Percentiles rank a stretch among this genome's conserved stretches.
phyloP scores from a whole-genome alignment of 2,329 filamentous ascomycete species.

The Xylariaceae sp. region DNA sequence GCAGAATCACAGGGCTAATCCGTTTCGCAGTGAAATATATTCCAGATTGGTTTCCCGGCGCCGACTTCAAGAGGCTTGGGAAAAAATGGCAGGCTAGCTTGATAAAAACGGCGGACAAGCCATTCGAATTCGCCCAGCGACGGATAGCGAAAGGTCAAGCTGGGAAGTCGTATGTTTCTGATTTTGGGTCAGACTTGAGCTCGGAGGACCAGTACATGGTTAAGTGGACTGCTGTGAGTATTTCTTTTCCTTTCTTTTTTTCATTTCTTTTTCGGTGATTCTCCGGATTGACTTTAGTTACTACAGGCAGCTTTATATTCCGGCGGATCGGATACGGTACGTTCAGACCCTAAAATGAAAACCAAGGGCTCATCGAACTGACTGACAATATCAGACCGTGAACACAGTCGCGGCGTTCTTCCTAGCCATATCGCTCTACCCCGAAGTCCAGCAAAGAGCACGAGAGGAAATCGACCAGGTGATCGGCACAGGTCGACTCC shows the following conservation, averaged over 20 bases:
- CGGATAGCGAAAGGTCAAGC: conserved; percentile 17
- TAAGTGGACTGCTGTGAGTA: conserved; percentile 21
- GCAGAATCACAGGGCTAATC: too few species aligned
- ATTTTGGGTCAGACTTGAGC: conserved; percentile 6
- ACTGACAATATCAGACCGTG: conserved; percentile 33
- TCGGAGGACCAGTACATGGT: conserved; percentile 12
- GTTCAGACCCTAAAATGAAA: background rate
- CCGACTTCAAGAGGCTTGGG: conserved; percentile 23
- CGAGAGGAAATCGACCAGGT: conserved; percentile 31
- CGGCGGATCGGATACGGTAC: conserved; percentile 25
- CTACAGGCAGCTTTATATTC: conserved; percentile 16
- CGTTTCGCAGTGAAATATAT: conserved; percentile 19
- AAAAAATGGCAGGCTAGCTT: conserved; percentile 13
- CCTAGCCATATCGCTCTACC: conserved; percentile 42
- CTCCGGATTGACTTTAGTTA: background rate
- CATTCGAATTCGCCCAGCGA: conserved; percentile 22
- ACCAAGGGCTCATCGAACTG: background rate
- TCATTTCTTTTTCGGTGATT: too few species aligned
- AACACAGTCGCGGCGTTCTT: conserved; percentile 39
- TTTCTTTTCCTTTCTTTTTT: background rate
- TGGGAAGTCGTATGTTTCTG: conserved; percentile 16
- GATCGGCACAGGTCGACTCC: conserved; percentile 28
- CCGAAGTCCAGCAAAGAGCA: conserved; percentile 38
- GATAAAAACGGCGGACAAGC: conserved; percentile 14
- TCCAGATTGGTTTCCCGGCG: conserved; percentile 28